Evolutionary conservation across 73 alveolate genomes (phyloP).

Genomic region (Paramecium sonneborni): DNA sequence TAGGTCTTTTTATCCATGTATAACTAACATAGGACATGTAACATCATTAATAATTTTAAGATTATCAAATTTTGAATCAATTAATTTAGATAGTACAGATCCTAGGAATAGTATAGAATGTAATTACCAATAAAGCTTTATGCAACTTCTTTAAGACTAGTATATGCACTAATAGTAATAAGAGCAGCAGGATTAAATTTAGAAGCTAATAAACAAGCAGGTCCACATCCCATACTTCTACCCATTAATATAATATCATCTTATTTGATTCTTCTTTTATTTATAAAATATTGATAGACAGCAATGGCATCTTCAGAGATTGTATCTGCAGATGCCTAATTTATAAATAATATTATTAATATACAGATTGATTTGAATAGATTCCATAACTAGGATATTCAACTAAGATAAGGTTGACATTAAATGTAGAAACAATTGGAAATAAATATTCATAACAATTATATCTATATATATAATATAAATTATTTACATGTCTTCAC

Average conservation of each 20-base stretch:
- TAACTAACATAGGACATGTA: constrained; percentile 90
- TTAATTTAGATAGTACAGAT: constrained; percentile 67
- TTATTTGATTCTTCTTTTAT: constrained; percentile 76
- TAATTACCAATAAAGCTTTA: constrained; percentile 78
- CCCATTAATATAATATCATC: constrained; percentile 89
- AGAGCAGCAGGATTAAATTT: constrained; percentile 75
- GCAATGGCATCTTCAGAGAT: constrained; percentile 81
- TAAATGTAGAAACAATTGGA: constrained; percentile 31
- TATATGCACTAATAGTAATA: constrained; percentile 84
- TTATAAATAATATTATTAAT: not conserved
- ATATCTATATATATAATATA: not conserved
- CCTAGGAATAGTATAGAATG: not conserved
- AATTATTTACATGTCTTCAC: constrained; percentile 55
- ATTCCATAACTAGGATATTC: constrained; percentile 98
- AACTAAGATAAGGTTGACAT: constrained; percentile 85
- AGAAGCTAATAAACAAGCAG: constrained; percentile 86
- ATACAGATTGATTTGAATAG: constrained; percentile 73
- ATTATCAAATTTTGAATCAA: constrained; percentile 83
- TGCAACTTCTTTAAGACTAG: constrained; percentile 89
- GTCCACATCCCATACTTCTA: constrained; percentile 96
- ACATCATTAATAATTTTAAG: constrained; percentile 79
- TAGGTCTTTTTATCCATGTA: constrained; percentile 97
- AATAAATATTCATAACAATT: constrained; percentile 20
- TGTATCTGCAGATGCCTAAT: constrained; percentile 68
- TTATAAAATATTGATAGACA: constrained; percentile 73